Percentiles rank a stretch among this genome's conserved stretches.
Evolutionary conservation across 192 early-diverging fungal species (phyloP).

Genomic region (Coemansia sp.): DNA sequence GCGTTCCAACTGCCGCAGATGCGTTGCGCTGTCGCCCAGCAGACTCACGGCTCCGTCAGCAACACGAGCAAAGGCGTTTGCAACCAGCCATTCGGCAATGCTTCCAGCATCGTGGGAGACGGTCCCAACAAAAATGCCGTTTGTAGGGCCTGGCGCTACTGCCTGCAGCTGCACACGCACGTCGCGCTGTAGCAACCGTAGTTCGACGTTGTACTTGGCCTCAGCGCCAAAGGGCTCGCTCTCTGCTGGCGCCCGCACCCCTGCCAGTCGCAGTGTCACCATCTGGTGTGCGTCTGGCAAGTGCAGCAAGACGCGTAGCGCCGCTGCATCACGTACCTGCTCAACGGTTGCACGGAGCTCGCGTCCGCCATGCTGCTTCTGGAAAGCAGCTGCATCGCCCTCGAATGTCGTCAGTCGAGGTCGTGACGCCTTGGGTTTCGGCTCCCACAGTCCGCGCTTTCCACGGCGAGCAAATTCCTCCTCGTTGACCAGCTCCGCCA

Average conservation of each 20-base stretch:
- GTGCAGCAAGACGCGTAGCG: constrained; percentile 72
- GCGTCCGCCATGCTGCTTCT: constrained; percentile 77
- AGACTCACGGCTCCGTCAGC: constrained; percentile 82
- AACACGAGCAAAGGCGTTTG: constrained; percentile 78
- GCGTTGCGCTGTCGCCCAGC: constrained; percentile 58
- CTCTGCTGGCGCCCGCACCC: constrained; percentile 81
- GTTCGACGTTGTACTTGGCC: constrained; percentile 90
- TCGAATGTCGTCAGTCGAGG: constrained; percentile 54
- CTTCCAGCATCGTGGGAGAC: constrained; percentile 85
- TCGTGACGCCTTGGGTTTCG: constrained; percentile 48
- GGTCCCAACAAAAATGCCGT: constrained; percentile 72
- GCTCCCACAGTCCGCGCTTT: constrained; percentile 76
- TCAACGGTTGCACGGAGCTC: constrained; percentile 87
- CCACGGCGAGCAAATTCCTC: constrained; percentile 73
- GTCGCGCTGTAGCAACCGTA: constrained; percentile 85
- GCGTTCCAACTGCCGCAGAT: constrained; percentile 77
- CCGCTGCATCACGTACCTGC: constrained; percentile 91
- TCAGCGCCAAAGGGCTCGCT: constrained; percentile 93
- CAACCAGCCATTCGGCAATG: constrained; percentile 85
- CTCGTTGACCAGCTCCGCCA: constrained; percentile 57
- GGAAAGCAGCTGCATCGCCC: constrained; percentile 68
- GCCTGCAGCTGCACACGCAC: constrained; percentile 84
- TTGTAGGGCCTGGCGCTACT: constrained; percentile 56
- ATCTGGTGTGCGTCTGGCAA: constrained; percentile 73
- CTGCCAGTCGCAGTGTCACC: constrained; percentile 69